Base-by-base conservation (phyloP, 257 asterid species). In the Leptodermis oblonga region DNA sequence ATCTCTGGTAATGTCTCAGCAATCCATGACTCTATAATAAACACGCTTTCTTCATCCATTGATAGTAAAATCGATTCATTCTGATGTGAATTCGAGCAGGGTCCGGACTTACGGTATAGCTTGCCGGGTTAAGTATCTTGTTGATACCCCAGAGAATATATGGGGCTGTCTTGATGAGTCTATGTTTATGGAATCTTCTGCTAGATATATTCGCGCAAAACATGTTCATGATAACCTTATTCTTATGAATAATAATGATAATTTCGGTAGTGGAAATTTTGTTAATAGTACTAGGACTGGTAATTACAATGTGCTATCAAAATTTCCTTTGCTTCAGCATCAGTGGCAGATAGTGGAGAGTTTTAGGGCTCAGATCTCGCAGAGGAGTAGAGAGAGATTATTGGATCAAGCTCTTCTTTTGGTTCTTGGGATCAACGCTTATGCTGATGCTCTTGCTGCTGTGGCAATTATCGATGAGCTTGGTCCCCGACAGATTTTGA, bases 101-200 rank as follows among this genome's bases (percentile, higher is more conserved):
- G 81, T 92, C 18, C 82, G 84, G 7, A 84, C 76, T 71, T 94
- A 94, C 71, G 97, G 92, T 65, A 85, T 94, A 41, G 99, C 97
- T 13, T 94, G 97, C 76, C 80, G 99, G 55, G 99, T 94, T 71
- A 94, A 94, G 89, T 94, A 94, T 81, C 82, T 94, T 30, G 99
- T 94, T n/a, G 99, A 94, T 80, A 91, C 97, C 42, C 99, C 97
- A 15, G 99, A 94, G 59, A 91, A 94, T 75, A 94, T 94, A 4
- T 94, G 99, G 99, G 99, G 99, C 36, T 87, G 99, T 75, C 88
- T 94, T 9, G 99, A 94, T 63, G 99, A 94, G 72, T 91, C 87
- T 15, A 94, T 94, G 99, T 91, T 89, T 74, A 81, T 90, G 4
- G 97, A 94, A 69, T 81, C 96, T 26, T 86, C 99, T 7, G 95